Evolutionary conservation across 495 filamentous ascomycete species (phyloP).

Genomic region (Penicillium paradoxum): DNA sequence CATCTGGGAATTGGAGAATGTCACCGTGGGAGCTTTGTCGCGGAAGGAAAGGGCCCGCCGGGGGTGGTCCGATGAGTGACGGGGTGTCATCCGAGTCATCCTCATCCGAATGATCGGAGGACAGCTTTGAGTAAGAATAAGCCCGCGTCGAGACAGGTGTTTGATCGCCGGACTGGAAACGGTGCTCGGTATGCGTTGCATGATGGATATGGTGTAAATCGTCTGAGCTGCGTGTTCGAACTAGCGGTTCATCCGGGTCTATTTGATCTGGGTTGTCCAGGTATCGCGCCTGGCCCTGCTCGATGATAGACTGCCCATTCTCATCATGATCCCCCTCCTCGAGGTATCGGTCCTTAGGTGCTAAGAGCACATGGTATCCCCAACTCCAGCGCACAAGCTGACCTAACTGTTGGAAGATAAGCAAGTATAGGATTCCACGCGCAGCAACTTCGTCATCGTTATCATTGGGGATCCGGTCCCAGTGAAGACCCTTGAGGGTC

Average conservation of each 20-base stretch:
- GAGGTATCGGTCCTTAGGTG: slow-evolving; percentile 58
- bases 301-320: slow-evolving; percentile 42
- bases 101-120: slow-evolving; percentile 19
- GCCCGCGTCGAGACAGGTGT: slow-evolving; percentile 36
- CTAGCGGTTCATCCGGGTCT: slow-evolving; percentile 40
- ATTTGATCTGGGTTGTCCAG: slow-evolving; percentile 52
- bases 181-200: slow-evolving; percentile 12
- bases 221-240: slow-evolving; percentile 31
- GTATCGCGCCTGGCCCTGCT: slow-evolving; percentile 63
- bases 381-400: slow-evolving; percentile 96
- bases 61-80: slow-evolving; percentile 30
- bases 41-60: slow-evolving; percentile 37
- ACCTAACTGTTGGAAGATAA: slow-evolving; percentile 97
- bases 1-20: slow-evolving; percentile 41
- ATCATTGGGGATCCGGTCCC: slow-evolving; percentile 83
- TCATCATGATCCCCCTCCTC: slow-evolving; percentile 59
- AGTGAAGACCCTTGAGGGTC: slow-evolving; percentile 86
- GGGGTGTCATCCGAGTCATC: slow-evolving; percentile 23
- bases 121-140: slow-evolving; percentile 36
- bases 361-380: slow-evolving; percentile 90
- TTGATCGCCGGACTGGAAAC: slow-evolving; percentile 38
- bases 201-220: slow-evolving; percentile 22
- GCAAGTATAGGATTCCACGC: slow-evolving; percentile 86
- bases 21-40: slow-evolving; percentile 35
- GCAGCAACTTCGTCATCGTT: slow-evolving; percentile 94